Conservation (phyloP, 2,329 filamentous ascomycete genomes). For the Aspergillus clavatus region DNA sequence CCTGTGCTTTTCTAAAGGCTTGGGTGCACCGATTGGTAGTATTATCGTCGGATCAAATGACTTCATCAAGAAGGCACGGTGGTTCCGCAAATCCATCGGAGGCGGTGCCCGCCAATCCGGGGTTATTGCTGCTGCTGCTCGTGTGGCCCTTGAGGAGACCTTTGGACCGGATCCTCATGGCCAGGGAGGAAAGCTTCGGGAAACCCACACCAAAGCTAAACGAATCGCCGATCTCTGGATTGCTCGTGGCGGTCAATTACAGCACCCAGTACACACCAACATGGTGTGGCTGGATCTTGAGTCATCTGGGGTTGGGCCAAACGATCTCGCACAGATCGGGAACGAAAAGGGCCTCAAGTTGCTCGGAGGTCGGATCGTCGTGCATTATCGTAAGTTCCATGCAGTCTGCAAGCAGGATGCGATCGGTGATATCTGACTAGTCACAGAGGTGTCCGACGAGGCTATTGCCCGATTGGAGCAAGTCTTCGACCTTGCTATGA, state of each 20-base stretch:
- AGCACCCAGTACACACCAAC: slow-evolving; percentile 75
- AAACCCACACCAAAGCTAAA: slow-evolving; percentile 59
- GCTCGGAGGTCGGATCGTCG: slow-evolving; percentile 56
- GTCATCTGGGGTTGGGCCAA: slow-evolving; percentile 50
- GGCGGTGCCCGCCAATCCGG: slow-evolving; percentile 74
- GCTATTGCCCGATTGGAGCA: slow-evolving; percentile 54
- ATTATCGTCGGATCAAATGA: slow-evolving; percentile 59
- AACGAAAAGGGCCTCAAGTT: slow-evolving; percentile 55
- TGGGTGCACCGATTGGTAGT: slow-evolving; percentile 75
- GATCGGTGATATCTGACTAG: slow-evolving; percentile 19
- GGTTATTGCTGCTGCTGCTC: slow-evolving; percentile 68
- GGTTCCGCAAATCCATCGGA: slow-evolving; percentile 75
- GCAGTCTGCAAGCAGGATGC: neutral
- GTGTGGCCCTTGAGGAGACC: slow-evolving; percentile 73
- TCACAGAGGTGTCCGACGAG: slow-evolving; percentile 59
- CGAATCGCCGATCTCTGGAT: slow-evolving; percentile 63
- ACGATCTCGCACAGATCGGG: slow-evolving; percentile 52
- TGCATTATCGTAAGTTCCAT: slow-evolving; percentile 56
- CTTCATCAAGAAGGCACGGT: slow-evolving; percentile 64
- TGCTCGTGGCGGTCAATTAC: slow-evolving; percentile 61
- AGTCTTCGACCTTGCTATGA: slow-evolving; percentile 47
- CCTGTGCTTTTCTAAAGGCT: slow-evolving; percentile 75
- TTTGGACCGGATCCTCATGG: slow-evolving; percentile 58
- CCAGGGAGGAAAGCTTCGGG: slow-evolving; percentile 57
- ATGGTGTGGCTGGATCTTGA: slow-evolving; percentile 82